Base-by-base conservation (phyloP, 768 basidiomycete genomes). In the Kwoniella dendrophila region DNA sequence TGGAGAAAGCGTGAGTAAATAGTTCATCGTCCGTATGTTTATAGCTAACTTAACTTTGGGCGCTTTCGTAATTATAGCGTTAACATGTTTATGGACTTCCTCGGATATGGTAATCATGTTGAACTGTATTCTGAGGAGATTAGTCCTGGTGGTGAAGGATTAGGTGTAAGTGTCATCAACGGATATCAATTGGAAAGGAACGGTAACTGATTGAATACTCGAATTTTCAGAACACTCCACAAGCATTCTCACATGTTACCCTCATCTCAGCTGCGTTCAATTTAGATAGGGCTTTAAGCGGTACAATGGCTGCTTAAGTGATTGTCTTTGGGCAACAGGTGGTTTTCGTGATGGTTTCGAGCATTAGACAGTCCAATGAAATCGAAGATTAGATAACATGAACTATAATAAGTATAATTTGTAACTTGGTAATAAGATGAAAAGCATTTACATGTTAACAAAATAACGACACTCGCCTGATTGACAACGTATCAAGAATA, bases 101-200 rank as follows among this genome's bases (percentile, higher is more conserved):
- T 90, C 59, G 50, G 59, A n/a, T 54, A 90, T 76, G 85, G 87
- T 4, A 94, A 94, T 76, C 92, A 95, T 71, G 87, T 93, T 33
- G 90, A 88, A 0, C 80, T 94, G 32, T 92, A 90, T 76, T 89
- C 87, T 0, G 92, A 82, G 54, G 81, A 82, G 68, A 81, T 82
- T 55, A 77, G 74, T 14, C 64, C 78, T 59, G 86, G 90, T 30
- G 91, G 92, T 10, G 90, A 92, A 80, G 88, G 85, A 22, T 57
- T 77, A n/a, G 78, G 87, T 57, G 85, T 81, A 4, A 56, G 62
- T 55, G 41, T 38, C 2, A 12, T 30, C 36, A 18, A 4, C 12
- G 32, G 30, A 4, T 56, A 3, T 24, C 36, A 56, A 3, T 32
- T 22, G 20, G 20, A 34, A 18, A 52, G 6, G 4, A 18, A 18